Evolutionary conservation across 345 rosid species (phyloP).

Genomic region (Moricandia moricandioides): DNA sequence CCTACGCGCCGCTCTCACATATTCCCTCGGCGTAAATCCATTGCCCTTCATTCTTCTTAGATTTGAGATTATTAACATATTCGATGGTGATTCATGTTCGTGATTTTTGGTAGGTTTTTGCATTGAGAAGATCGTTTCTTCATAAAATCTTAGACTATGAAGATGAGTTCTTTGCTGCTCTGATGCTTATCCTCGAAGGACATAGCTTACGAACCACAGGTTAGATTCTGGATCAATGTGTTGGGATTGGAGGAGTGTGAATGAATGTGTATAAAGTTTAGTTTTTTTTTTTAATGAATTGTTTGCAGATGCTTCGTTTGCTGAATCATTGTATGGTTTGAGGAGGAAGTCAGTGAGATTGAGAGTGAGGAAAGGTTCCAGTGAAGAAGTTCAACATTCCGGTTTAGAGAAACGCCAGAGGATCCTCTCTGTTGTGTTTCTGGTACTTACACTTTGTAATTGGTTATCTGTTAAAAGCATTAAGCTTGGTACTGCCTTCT

Average conservation of each 20-base stretch:
- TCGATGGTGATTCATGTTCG: no score
- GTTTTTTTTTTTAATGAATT: not conserved
- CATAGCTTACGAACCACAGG: constrained; percentile 93
- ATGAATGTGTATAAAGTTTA: not conserved
- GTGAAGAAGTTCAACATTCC: constrained; percentile 58
- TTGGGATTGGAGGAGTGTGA: not conserved
- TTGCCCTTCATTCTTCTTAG: no score
- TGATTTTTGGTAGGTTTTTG: no score
- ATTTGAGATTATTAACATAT: no score
- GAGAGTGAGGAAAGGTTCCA: constrained; percentile 45
- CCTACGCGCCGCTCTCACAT: constrained; percentile 52
- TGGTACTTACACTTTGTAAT: constrained; percentile 58
- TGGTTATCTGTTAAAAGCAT: not conserved
- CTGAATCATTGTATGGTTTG: constrained; percentile 92
- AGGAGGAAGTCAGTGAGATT: constrained; percentile 78
- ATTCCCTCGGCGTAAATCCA: no score
- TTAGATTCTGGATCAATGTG: constrained; percentile 17
- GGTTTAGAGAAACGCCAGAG: constrained; percentile 80
- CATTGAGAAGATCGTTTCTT: constrained; percentile 81
- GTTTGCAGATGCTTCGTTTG: constrained; percentile 84
- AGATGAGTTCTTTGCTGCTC: constrained; percentile 87
- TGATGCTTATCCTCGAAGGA: constrained; percentile 84
- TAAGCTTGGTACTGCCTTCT: constrained; percentile 5
- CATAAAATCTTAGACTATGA: constrained; percentile 87
- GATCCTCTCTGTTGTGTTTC: constrained; percentile 80